Base-by-base conservation (phyloP, 306 rosid genomes). In the Trifolium repens region DNA sequence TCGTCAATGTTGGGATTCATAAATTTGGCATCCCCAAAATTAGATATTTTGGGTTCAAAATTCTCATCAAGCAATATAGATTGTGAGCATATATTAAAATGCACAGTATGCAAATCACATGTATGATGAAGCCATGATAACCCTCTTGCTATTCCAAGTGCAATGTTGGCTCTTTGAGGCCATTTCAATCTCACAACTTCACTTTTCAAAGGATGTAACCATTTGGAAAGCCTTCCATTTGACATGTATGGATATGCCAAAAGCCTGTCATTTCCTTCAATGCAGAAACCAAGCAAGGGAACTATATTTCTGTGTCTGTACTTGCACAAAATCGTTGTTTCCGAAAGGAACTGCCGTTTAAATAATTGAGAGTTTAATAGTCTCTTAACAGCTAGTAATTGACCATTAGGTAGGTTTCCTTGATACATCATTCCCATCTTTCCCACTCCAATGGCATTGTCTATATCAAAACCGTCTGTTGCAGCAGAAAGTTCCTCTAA, bases 31-130 rank as follows among this genome's bases (percentile, higher is more conserved):
- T 39, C 67, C 24, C 87, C 79, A 46, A 80, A 80, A 47, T 77
- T 77, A 9, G 85, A 77, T 77, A 84, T 32, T 30, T 73, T 84
- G 34, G 87, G 85, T 26, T 84, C 84, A 22, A 76, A 76, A 15
- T 76, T 54, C 26, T 77, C 65, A 54, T 80, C 78, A 3, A 84
- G 68, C 59, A 80, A 54, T 46, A 84, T 37, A 9, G 62, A 61
- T 13, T 62, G 44, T 1, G 85, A 73, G 59, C 44, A 67, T 44
- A 84, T 26, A 22, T 73, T 54, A 1, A 61, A 46, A 77, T 77
- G 85, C 13, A 65, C 80, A 5, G 73, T 9, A 1, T 8, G 52
- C 74, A 77, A 54, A 14, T 50, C 46, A 15, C 71, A 34, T 3
- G 0, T 35, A 30, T 84, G 80, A 19, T 84, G 87, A 6, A 84